Conservation (phyloP, 2,329 filamentous ascomycete genomes). For the Pyricularia pennisetigena region DNA sequence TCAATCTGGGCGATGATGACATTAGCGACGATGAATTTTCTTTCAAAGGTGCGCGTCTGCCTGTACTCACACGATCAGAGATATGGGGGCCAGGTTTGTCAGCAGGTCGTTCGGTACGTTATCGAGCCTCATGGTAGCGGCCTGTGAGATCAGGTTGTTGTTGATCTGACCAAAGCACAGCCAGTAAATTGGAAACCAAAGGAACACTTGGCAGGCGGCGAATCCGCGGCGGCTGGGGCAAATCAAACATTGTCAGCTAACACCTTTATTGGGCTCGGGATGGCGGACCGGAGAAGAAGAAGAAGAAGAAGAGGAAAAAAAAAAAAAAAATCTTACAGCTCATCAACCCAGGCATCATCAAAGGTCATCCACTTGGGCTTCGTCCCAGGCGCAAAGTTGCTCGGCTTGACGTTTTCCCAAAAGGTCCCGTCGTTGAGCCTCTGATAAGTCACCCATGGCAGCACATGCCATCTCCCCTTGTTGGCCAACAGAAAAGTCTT, state of each 20-base stretch:
- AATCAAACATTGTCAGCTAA: neutral
- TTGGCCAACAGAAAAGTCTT: slow-evolving; percentile 25
- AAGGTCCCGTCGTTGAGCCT: slow-evolving; percentile 10
- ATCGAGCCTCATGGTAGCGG: slow-evolving; percentile 54
- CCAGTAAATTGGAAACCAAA: slow-evolving; percentile 59
- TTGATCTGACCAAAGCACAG: slow-evolving; percentile 50
- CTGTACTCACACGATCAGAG: slow-evolving; percentile 48
- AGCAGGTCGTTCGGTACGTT: slow-evolving; percentile 72
- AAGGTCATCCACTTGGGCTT: slow-evolving; percentile 39
- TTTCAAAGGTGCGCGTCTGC: neutral
- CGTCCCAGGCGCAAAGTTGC: slow-evolving; percentile 6
- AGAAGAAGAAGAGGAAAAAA: no score
- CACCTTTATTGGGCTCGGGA: neutral
- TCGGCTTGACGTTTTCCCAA: slow-evolving; percentile 11
- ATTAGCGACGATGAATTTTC: neutral
- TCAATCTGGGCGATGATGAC: slow-evolving; percentile 31
- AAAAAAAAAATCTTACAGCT: slow-evolving; percentile 32
- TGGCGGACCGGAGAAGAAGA: no score
- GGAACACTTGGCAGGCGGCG: slow-evolving; percentile 60
- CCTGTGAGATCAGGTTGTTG: slow-evolving; percentile 53
- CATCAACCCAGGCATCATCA: slow-evolving; percentile 75
- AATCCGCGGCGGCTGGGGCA: slow-evolving; percentile 45
- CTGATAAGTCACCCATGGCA: slow-evolving; percentile 7
- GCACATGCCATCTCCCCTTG: slow-evolving; percentile 8
- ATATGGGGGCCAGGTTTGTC: slow-evolving; percentile 65